Evolutionary conservation across 2,329 filamentous ascomycete genomes (phyloP).

Genomic region (Clathrospora elynae): DNA sequence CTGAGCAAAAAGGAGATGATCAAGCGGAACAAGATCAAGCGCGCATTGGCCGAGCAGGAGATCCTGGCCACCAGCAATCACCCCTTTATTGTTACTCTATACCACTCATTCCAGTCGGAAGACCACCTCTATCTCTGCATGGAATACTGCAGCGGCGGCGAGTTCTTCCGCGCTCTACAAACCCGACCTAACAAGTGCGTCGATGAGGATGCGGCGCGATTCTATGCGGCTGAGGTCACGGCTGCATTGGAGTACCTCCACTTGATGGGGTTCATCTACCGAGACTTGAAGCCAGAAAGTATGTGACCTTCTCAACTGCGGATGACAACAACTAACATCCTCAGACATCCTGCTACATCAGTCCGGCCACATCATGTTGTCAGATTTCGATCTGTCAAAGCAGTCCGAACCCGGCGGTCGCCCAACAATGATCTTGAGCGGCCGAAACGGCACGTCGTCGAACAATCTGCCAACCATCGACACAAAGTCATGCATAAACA

Average conservation of each 20-base stretch:
- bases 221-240: conserved; percentile 97
- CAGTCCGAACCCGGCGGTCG: conserved; percentile 95
- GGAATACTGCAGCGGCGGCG: conserved; percentile 98
- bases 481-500: conserved; percentile 96
- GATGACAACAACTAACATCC: conserved; percentile 46
- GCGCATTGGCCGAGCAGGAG: conserved; percentile 94
- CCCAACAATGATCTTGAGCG: conserved; percentile 90
- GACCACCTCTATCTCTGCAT: conserved; percentile 99
- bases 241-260: conserved; percentile 96
- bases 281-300: conserved; percentile 97
- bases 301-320: conserved; percentile 48
- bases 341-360: conserved; percentile 95
- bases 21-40: conserved; percentile 99
- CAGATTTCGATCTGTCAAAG: conserved; percentile 97
- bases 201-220: conserved; percentile 92
- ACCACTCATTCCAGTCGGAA: conserved; percentile 98
- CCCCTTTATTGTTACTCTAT: conserved; percentile 97
- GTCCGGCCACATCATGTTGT: conserved; percentile 99
- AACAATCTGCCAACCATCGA: conserved; percentile 94
- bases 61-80: conserved; percentile 98
- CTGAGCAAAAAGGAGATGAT: conserved; percentile 99
- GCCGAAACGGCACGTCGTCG: conserved; percentile 79
- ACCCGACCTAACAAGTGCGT: conserved; percentile 97
- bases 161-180: conserved; percentile 97
- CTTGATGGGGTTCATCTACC: conserved; percentile 99